Evolutionary conservation across 192 early-diverging fungal species (phyloP).

Genomic region (Entomortierella chlamydospora): DNA sequence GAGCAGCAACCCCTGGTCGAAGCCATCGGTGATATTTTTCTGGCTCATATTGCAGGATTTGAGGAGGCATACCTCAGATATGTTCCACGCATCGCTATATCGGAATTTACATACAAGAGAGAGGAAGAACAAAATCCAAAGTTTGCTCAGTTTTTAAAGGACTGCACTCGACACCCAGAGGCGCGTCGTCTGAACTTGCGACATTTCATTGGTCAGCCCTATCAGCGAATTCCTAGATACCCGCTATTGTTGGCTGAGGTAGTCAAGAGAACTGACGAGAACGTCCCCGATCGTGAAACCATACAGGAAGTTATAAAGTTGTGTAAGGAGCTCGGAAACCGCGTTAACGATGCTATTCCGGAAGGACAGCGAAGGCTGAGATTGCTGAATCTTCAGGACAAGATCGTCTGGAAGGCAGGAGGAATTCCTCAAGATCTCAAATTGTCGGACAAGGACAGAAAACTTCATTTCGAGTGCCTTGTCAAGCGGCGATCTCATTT

Average conservation of each 20-base stretch:
- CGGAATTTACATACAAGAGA: slow-evolving; percentile 82
- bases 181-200: slow-evolving; percentile 84
- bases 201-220: slow-evolving; percentile 88
- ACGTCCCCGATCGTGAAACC: slow-evolving; percentile 77
- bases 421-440: slow-evolving; percentile 71
- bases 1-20: slow-evolving; percentile 75
- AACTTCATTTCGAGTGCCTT: slow-evolving; percentile 81
- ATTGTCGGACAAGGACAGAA: slow-evolving; percentile 73
- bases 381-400: slow-evolving; percentile 35
- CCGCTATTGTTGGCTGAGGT: slow-evolving; percentile 85
- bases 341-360: slow-evolving; percentile 78
- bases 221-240: slow-evolving; percentile 88
- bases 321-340: slow-evolving; percentile 76
- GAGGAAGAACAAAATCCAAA: slow-evolving; percentile 75
- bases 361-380: slow-evolving; percentile 48
- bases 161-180: slow-evolving; percentile 73
- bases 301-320: slow-evolving; percentile 77
- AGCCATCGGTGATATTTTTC: slow-evolving; percentile 86
- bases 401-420: slow-evolving; percentile 37
- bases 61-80: slow-evolving; percentile 82
- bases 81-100: slow-evolving; percentile 83
- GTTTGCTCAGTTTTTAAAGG: slow-evolving; percentile 83
- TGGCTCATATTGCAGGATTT: slow-evolving; percentile 74
- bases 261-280: slow-evolving; percentile 81
- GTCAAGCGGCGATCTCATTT: slow-evolving; percentile 73